These are phyloP conservation scores for Helicostylum pulchrum DNA, from an alignment of 192 early-diverging fungal genomes.

Conservation along the genomic window DNA sequence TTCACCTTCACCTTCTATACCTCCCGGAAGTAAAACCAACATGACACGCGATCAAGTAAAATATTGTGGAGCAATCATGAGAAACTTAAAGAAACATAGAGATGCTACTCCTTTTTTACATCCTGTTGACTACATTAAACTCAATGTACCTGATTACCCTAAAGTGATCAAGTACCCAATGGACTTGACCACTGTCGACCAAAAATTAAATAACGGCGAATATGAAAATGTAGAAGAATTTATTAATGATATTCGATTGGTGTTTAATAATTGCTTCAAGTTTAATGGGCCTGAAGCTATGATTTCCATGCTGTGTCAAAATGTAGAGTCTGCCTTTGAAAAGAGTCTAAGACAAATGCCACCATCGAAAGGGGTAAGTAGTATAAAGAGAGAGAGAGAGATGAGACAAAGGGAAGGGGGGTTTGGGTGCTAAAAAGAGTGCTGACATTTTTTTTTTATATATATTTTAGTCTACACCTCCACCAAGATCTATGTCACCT, in stretches of 20 bases:
- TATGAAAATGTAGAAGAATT: conserved; percentile 69
- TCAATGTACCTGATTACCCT: conserved; percentile 79
- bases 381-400: neutral
- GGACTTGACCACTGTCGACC: conserved; percentile 75
- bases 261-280: conserved; percentile 76
- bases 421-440: too few species aligned
- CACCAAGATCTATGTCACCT: conserved; percentile 22
- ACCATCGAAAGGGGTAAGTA: conserved; percentile 45
- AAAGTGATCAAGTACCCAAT: conserved; percentile 73
- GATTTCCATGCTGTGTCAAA: conserved; percentile 64
- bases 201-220: conserved; percentile 57
- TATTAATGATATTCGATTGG: conserved; percentile 63
- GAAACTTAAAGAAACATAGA: conserved; percentile 72
- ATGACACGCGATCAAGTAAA: conserved; percentile 84
- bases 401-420: too few species aligned
- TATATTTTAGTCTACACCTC: conserved; percentile 7
- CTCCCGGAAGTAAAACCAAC: conserved; percentile 29
- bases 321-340: conserved; percentile 69
- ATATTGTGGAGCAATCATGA: conserved; percentile 72
- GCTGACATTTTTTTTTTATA: neutral
- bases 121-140: conserved; percentile 73
- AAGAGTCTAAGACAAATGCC: conserved; percentile 71
- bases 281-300: conserved; percentile 77
- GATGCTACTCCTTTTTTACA: conserved; percentile 84
- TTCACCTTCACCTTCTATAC: conserved; percentile 20